Percentiles rank a stretch among this genome's conserved stretches.
These are phyloP conservation scores for Sugiyamaella paludigena DNA, from an alignment of 1,139 yeast species.

Conservation along the genomic window DNA sequence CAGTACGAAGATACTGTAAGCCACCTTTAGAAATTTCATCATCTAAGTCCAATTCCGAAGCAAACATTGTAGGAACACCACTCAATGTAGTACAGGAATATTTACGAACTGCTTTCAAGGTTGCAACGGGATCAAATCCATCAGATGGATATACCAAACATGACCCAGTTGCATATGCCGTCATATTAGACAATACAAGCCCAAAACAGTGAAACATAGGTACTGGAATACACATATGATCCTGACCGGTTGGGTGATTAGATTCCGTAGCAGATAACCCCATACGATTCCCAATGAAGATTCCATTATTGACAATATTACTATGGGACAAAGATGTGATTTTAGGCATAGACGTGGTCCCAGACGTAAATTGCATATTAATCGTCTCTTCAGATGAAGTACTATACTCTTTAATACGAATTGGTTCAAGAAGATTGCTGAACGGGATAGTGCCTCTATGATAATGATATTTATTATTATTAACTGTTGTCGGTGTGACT, in stretches of 20 bases:
- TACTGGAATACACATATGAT: conserved; percentile 36
- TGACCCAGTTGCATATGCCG: conserved; percentile 32
- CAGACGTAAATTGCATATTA: conserved; percentile 39
- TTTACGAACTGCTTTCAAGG: conserved; percentile 30
- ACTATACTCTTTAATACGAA: conserved; percentile 10
- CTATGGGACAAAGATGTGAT: conserved; percentile 34
- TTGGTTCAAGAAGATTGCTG: conserved; percentile 7
- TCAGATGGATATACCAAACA: conserved; percentile 36
- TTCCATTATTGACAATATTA: conserved; percentile 35
- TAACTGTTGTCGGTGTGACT: conserved; percentile 12
- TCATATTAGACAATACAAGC: conserved; percentile 36
- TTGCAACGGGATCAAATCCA: conserved; percentile 31
- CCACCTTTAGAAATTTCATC: conserved; percentile 29
- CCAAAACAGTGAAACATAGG: conserved; percentile 41
- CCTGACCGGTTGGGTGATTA: conserved; percentile 32
- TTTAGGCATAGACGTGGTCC: conserved; percentile 36
- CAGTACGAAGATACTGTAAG: conserved; percentile 31
- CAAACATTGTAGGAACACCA: conserved; percentile 40
- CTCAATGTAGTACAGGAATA: conserved; percentile 34
- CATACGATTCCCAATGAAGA: conserved; percentile 32
- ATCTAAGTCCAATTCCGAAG: conserved; percentile 33
- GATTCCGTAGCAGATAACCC: conserved; percentile 29
- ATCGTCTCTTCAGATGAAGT: conserved; percentile 27
- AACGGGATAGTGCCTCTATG: conserved; percentile 12
- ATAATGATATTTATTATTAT: conserved; percentile 16